phyloP scores from a whole-genome alignment of 2,329 filamentous ascomycete species.

The Claviceps citrina region DNA sequence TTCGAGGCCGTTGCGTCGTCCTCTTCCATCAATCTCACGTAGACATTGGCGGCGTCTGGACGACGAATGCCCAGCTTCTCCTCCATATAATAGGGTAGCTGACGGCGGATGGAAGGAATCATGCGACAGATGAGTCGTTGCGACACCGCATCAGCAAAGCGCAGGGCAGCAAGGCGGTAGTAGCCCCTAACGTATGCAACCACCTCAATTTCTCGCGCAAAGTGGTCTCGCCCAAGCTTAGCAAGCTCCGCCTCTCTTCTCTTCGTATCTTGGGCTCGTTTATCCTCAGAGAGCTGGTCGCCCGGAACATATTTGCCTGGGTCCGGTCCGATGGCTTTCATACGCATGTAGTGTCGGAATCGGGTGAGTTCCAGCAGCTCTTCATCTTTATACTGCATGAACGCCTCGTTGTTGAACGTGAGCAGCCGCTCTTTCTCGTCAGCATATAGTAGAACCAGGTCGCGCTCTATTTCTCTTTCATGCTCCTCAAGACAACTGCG shows the following conservation, averaged over 20 bases:
- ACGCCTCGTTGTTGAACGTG: conserved; percentile 38
- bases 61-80: conserved; percentile 26
- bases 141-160: conserved; percentile 44
- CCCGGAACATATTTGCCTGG: conserved; percentile 4
- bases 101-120: conserved; percentile 27
- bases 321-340: conserved; percentile 23
- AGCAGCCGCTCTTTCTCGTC: conserved; percentile 41
- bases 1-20: conserved; percentile 26
- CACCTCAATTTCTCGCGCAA: conserved; percentile 42
- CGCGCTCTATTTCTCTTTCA: conserved; percentile 19
- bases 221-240: conserved; percentile 42
- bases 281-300: conserved; percentile 29
- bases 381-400: conserved; percentile 28
- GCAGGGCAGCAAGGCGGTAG: conserved; percentile 48
- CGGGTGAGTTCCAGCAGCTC: conserved; percentile 32
- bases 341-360: conserved; percentile 34
- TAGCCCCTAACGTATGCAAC: conserved; percentile 51
- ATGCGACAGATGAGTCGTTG: conserved; percentile 34
- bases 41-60: conserved; percentile 16
- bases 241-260: conserved; percentile 25
- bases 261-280: conserved; percentile 28
- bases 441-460: conserved; percentile 30
- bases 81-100: conserved; percentile 28
- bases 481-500: conserved; percentile 27
- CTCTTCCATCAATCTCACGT: conserved; percentile 32